Percentiles rank a stretch among this genome's conserved stretches.
These are phyloP conservation scores for Asterophora lycoperdoides DNA, from an alignment of 768 basidiomycete genomes.

Conservation along the genomic window DNA sequence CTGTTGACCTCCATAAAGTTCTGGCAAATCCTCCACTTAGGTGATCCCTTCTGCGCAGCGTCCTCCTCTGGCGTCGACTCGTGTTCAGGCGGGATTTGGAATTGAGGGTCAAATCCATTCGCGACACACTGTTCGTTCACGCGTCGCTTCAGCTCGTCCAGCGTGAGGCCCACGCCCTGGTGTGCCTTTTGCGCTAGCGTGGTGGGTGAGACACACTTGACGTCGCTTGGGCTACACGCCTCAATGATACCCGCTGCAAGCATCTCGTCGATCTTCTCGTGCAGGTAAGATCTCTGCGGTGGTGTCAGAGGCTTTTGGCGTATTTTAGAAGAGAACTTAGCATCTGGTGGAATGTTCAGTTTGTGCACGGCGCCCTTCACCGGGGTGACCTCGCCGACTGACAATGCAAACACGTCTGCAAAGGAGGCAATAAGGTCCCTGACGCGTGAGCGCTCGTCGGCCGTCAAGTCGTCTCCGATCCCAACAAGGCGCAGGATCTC, in stretches of 20 bases:
- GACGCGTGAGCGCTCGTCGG: slow-evolving; percentile 29
- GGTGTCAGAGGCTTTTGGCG: slow-evolving; percentile 25
- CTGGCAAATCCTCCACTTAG: slow-evolving; percentile 33
- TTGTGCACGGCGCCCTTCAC: slow-evolving; percentile 24
- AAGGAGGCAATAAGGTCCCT: slow-evolving; percentile 29
- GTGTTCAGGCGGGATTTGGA: slow-evolving; percentile 20
- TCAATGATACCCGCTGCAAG: slow-evolving; percentile 29
- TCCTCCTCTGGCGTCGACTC: neutral
- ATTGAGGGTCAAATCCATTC: slow-evolving; percentile 17
- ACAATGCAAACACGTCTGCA: no score
- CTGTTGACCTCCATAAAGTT: slow-evolving; percentile 31
- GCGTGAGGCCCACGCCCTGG: slow-evolving; percentile 20
- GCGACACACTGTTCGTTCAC: slow-evolving; percentile 32
- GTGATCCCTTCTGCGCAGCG: neutral
- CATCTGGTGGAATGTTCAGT: slow-evolving; percentile 26
- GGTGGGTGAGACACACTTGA: slow-evolving; percentile 20
- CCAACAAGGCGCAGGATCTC: slow-evolving; percentile 18
- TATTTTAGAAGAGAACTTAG: slow-evolving; percentile 3
- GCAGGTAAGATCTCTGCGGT: slow-evolving; percentile 26
- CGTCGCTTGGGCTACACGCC: slow-evolving; percentile 17
- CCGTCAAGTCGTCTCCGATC: slow-evolving; percentile 27
- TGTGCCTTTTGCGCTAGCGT: slow-evolving; percentile 35
- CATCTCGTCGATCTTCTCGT: slow-evolving; percentile 32
- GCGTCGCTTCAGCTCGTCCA: slow-evolving; percentile 28
- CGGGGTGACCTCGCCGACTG: no score